These are phyloP conservation scores for Salix koriyanagi DNA, from an alignment of 345 rosid species.

Conservation along the genomic window DNA sequence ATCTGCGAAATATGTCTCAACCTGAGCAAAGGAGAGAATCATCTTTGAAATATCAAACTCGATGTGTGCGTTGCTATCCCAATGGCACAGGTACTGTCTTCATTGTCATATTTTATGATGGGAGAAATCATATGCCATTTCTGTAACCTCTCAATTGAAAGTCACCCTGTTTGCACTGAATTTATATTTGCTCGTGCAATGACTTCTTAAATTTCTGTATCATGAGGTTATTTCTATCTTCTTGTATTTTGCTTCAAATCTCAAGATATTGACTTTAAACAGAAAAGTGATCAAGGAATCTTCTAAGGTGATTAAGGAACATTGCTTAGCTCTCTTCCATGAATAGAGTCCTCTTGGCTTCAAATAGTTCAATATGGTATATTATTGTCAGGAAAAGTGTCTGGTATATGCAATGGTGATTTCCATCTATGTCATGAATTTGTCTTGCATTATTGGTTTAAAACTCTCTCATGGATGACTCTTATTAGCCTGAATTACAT, in stretches of 20 bases:
- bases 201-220: neutral
- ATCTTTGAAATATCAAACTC: slow-evolving; percentile 86
- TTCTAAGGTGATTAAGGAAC: too few species aligned
- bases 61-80: slow-evolving; percentile 93
- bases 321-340: neutral
- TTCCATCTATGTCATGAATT: neutral
- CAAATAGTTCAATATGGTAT: neutral
- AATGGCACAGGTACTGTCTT: slow-evolving; percentile 73
- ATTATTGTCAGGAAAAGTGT: neutral
- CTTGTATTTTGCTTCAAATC: neutral
- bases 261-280: neutral
- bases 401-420: neutral
- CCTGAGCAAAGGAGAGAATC: slow-evolving; percentile 97
- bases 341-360: neutral
- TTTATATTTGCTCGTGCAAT: neutral
- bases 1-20: slow-evolving; percentile 88
- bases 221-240: neutral
- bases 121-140: neutral
- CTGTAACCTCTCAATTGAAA: neutral
- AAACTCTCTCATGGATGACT: neutral
- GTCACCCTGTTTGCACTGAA: neutral
- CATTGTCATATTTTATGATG: neutral
- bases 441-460: neutral
- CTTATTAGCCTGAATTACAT: slow-evolving; percentile 9
- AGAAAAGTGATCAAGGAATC: neutral